Evolutionary conservation across 768 basidiomycete genomes (phyloP).

Genomic region (Boletales sp.): DNA sequence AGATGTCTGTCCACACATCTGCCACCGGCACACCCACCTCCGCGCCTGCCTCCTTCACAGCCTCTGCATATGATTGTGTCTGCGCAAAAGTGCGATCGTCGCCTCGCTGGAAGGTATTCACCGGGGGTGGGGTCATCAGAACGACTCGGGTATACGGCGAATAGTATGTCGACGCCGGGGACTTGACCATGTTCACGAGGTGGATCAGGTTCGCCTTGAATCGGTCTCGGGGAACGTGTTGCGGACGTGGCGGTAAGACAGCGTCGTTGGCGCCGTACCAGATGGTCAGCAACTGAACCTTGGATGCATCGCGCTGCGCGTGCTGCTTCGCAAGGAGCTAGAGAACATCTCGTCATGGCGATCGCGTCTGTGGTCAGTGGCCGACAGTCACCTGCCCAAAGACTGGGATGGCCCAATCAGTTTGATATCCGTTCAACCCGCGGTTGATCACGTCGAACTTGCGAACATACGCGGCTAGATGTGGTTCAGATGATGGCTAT

Average conservation of each 20-base stretch:
- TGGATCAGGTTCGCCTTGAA: constrained; percentile 62
- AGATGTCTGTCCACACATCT: constrained; percentile 75
- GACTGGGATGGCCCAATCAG: constrained; percentile 79
- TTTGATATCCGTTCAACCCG: constrained; percentile 82
- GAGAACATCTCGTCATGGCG: not conserved
- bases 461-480: constrained; percentile 67
- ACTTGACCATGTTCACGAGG: constrained; percentile 61
- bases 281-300: constrained; percentile 70
- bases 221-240: constrained; percentile 70
- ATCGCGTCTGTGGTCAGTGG: not conserved
- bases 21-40: constrained; percentile 56
- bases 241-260: constrained; percentile 55
- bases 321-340: constrained; percentile 58
- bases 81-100: constrained; percentile 51
- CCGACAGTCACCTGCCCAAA: constrained; percentile 57
- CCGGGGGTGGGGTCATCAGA: constrained; percentile 82
- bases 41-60: constrained; percentile 57
- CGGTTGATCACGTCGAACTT: constrained; percentile 86
- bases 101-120: constrained; percentile 58
- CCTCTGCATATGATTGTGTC: constrained; percentile 68
- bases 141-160: constrained; percentile 73
- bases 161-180: constrained; percentile 59
- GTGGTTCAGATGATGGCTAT: not conserved
- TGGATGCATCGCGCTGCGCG: constrained; percentile 47
- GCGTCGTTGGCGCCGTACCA: constrained; percentile 95